phyloP scores from a whole-genome alignment of 2,329 filamentous ascomycete species.

The Beauveria pseudobassiana region DNA sequence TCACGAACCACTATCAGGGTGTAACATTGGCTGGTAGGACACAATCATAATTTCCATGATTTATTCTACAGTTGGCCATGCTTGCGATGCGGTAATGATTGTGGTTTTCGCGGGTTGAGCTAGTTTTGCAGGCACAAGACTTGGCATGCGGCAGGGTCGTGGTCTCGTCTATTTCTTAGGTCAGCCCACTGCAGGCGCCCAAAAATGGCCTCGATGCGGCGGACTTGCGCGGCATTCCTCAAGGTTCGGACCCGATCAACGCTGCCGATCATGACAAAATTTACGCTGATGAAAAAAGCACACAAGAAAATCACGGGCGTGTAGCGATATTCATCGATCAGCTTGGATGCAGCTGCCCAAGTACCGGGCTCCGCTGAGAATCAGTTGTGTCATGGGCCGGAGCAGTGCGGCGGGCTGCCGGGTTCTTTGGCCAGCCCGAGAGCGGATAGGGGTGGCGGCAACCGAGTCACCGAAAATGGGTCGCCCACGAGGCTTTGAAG shows the following conservation, averaged over 20 bases:
- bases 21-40: too few species aligned
- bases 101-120: too few species aligned
- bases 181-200: background rate
- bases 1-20: too few species aligned
- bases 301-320: background rate
- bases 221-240: background rate
- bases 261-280: background rate
- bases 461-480: background rate
- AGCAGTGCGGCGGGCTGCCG: background rate
- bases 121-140: too few species aligned
- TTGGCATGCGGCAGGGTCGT: too few species aligned
- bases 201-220: background rate
- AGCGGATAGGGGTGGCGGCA: constrained; percentile 5
- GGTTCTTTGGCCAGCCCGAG: constrained; percentile 7
- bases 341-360: background rate
- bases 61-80: too few species aligned
- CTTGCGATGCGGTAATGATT: too few species aligned
- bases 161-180: background rate
- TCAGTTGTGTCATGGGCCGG: background rate
- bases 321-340: background rate
- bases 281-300: background rate
- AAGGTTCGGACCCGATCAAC: background rate
- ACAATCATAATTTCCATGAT: too few species aligned
- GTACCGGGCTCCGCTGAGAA: background rate
- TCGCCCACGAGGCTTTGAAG: too few species aligned